Percentiles rank a stretch among this genome's conserved stretches.
These are phyloP conservation scores for Canavalia gladiata DNA, from an alignment of 306 rosid species.

Conservation along the genomic window DNA sequence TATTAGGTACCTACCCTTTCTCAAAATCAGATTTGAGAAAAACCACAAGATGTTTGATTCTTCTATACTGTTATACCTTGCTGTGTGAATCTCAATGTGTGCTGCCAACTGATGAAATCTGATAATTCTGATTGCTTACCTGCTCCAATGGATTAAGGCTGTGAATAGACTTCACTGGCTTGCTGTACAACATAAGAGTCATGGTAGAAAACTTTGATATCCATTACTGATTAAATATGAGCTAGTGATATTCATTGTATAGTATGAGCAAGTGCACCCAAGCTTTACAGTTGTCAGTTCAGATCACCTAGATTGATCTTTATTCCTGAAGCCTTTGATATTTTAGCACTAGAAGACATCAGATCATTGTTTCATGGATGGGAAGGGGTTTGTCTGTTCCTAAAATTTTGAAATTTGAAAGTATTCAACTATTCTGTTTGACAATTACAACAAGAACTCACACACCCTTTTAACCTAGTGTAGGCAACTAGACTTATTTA, in stretches of 20 bases:
- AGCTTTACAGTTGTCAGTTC: background rate
- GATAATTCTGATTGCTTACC: slow-evolving; percentile 10
- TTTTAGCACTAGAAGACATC: slow-evolving; percentile 21
- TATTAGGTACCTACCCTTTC: slow-evolving; percentile 42
- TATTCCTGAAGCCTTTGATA: background rate
- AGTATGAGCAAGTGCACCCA: background rate
- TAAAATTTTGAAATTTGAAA: slow-evolving; percentile 14
- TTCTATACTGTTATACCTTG: background rate
- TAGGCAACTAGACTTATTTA: slow-evolving; percentile 25
- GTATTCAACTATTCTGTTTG: slow-evolving; percentile 24
- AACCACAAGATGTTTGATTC: background rate
- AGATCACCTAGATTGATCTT: slow-evolving; percentile 26
- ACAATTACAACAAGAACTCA: slow-evolving; percentile 11
- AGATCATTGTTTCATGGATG: slow-evolving; percentile 20
- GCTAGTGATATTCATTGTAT: background rate
- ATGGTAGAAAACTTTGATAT: slow-evolving; percentile 17
- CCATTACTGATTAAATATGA: background rate
- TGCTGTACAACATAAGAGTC: background rate
- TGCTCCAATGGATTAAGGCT: background rate
- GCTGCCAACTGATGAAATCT: slow-evolving; percentile 23
- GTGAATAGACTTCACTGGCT: slow-evolving; percentile 13
- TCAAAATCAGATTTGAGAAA: slow-evolving; percentile 10
- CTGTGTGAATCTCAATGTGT: background rate
- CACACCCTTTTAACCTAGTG: slow-evolving; percentile 15
- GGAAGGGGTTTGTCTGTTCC: slow-evolving; percentile 9